A percentile compares a stretch with the other conserved stretches of the same genome.
Conservation (phyloP, 1,284 basidiomycete genomes). For the Melanopsichium pennsylvanicum region DNA sequence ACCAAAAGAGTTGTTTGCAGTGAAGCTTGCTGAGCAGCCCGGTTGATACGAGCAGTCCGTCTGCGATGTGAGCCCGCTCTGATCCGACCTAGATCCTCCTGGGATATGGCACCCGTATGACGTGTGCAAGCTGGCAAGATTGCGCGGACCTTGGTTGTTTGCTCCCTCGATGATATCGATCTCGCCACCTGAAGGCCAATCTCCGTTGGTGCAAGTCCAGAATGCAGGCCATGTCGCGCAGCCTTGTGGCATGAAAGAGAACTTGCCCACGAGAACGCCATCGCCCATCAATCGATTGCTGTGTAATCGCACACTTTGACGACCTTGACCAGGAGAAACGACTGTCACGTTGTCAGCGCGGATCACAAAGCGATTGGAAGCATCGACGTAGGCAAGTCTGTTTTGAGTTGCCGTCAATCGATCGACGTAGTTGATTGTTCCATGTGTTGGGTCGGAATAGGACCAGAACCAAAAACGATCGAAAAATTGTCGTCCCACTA, state of each 20-base stretch:
- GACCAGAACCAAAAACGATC: constrained; percentile 48
- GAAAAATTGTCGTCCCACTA: constrained; percentile 40
- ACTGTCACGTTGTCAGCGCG: constrained; percentile 40
- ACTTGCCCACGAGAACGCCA: constrained; percentile 44
- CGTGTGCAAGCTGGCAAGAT: constrained; percentile 51
- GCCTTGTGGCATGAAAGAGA: constrained; percentile 41
- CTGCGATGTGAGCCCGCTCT: constrained; percentile 23
- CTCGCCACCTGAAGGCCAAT: constrained; percentile 54
- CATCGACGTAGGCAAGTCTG: constrained; percentile 34
- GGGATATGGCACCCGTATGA: constrained; percentile 35
- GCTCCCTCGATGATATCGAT: constrained; percentile 57
- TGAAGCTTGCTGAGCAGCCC: constrained; percentile 48
- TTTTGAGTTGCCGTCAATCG: constrained; percentile 19
- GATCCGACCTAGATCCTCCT: constrained; percentile 9
- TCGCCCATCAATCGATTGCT: constrained; percentile 41
- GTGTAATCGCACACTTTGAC: constrained; percentile 41
- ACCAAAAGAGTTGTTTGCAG: constrained; percentile 34
- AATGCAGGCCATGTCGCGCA: constrained; percentile 61
- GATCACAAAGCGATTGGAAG: constrained; percentile 36
- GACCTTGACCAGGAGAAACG: constrained; percentile 16
- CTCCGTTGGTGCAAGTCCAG: constrained; percentile 48
- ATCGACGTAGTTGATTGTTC: constrained; percentile 47
- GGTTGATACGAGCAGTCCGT: constrained; percentile 53
- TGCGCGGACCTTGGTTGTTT: constrained; percentile 46
- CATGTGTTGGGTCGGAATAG: constrained; percentile 43